phyloP scores from a whole-genome alignment of 768 basidiomycete genomes.

The Boletales sp. region DNA sequence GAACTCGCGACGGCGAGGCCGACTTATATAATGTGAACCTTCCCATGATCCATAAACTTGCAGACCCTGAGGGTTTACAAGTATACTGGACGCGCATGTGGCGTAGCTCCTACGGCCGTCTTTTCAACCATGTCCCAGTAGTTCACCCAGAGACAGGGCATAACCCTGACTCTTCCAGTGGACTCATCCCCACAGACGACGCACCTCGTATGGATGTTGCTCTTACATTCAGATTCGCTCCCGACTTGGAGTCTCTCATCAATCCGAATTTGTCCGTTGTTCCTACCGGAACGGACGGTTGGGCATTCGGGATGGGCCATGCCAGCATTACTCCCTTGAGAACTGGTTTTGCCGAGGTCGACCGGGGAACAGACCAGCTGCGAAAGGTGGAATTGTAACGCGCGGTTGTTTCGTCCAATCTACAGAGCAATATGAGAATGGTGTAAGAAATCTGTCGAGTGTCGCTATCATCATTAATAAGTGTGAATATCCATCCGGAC shows the following conservation, averaged over 20 bases:
- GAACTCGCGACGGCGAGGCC: constrained; percentile 59
- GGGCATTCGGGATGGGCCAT: constrained; percentile 69
- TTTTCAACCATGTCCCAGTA: constrained; percentile 56
- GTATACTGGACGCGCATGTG: constrained; percentile 82
- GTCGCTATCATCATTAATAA: constrained; percentile 6
- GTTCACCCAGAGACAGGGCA: constrained; percentile 21
- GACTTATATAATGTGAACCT: constrained; percentile 88
- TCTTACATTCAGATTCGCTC: constrained; percentile 74
- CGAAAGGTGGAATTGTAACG: constrained; percentile 29
- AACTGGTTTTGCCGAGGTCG: constrained; percentile 65
- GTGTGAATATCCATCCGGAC: constrained; percentile 1
- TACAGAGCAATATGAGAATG: background rate
- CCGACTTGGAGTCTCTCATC: constrained; percentile 67
- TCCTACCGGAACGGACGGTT: constrained; percentile 79
- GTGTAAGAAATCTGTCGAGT: constrained; percentile 8
- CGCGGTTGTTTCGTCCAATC: constrained; percentile 39
- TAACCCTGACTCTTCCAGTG: constrained; percentile 40
- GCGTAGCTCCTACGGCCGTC: constrained; percentile 78
- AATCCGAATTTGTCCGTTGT: constrained; percentile 52
- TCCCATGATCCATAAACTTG: constrained; percentile 67
- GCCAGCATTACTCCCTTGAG: constrained; percentile 77
- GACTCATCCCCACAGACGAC: background rate
- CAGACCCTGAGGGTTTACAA: constrained; percentile 57
- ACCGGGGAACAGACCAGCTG: background rate
- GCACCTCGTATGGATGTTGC: constrained; percentile 23